Evolutionary conservation across 106 monocot species (phyloP).

Genomic region (Cymbidium sinense): DNA sequence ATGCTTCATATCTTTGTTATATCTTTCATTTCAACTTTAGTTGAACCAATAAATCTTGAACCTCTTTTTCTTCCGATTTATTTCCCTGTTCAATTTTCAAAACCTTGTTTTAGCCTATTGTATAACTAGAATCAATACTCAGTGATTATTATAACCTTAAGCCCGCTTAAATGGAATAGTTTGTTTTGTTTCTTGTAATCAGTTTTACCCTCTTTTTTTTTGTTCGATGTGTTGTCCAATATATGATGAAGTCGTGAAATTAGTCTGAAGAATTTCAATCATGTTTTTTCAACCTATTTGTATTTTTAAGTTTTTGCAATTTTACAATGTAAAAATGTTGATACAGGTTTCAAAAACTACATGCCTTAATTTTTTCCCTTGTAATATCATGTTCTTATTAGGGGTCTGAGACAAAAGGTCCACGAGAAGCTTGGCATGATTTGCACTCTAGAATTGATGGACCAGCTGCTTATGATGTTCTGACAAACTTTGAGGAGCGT

Average conservation of each 20-base stretch:
- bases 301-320: not conserved
- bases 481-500: constrained; percentile 85
- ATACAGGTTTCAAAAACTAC: not conserved
- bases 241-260: not conserved
- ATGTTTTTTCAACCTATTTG: not conserved
- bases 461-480: constrained; percentile 87
- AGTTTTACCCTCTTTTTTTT: not conserved
- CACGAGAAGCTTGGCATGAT: constrained; percentile 98
- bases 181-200: not conserved
- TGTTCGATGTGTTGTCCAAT: not conserved
- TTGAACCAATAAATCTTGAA: no score
- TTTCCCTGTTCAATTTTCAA: no score
- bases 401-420: constrained; percentile 49
- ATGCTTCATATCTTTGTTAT: constrained; percentile 1
- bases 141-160: not conserved
- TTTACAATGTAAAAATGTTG: not conserved
- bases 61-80: not conserved
- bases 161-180: not conserved
- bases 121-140: no score
- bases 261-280: not conserved
- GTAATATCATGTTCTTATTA: constrained; percentile 15
- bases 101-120: no score
- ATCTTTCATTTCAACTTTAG: not conserved
- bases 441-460: constrained; percentile 87
- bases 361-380: not conserved